phyloP scores from a whole-genome alignment of 345 rosid species.

The Eucalyptus regnans region DNA sequence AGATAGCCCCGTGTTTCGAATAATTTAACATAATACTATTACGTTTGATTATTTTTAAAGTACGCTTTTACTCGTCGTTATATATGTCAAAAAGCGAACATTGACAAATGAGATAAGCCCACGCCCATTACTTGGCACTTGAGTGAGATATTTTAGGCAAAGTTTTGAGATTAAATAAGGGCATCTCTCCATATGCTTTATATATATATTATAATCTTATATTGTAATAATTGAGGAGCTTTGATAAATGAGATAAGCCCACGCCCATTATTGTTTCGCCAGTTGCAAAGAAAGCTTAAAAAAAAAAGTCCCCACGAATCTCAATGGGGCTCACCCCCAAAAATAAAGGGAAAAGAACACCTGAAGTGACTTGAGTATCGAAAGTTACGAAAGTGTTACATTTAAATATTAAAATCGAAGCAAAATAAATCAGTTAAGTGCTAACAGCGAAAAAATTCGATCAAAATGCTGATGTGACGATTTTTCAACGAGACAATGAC shows the following conservation, averaged over 20 bases:
- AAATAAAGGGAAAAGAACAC: too few species aligned
- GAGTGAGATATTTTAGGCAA: background rate
- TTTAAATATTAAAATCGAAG: too few species aligned
- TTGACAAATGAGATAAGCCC: too few species aligned
- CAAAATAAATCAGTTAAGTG: too few species aligned
- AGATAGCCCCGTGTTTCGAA: background rate
- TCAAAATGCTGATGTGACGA: fast-evolving
- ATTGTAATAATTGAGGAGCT: background rate
- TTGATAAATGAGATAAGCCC: background rate
- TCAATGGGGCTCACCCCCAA: background rate
- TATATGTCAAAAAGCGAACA: background rate
- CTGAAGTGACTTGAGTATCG: fast-evolving
- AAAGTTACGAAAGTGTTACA: too few species aligned
- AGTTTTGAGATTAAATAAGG: background rate
- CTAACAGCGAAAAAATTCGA: fast-evolving
- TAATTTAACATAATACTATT: background rate
- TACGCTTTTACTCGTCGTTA: fast-evolving
- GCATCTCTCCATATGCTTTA: background rate
- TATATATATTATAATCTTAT: background rate
- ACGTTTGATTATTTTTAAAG: background rate
- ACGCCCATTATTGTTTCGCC: background rate
- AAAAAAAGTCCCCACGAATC: background rate
- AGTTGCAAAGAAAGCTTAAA: background rate
- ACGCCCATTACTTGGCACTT: too few species aligned
- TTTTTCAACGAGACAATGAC: too few species aligned